Evolutionary conservation across 345 rosid species (phyloP), one percentile per base, ranked within the genome.

Genomic region (Brassica nigra): DNA sequence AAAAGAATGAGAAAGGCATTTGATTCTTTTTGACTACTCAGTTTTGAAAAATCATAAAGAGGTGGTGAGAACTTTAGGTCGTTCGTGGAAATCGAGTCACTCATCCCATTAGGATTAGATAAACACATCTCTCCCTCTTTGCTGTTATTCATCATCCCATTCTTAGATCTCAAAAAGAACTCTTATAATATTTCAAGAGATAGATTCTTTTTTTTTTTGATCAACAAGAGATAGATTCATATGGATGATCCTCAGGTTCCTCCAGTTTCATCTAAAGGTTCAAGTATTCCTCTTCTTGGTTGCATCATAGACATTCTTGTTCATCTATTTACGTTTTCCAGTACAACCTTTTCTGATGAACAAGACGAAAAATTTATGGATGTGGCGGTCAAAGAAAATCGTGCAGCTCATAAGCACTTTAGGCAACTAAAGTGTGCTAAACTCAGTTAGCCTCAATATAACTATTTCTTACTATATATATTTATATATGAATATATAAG

Each of bases 331-430:
- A 34, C 14, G 8, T 10, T 10, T 18, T 73, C 61, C 47, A 62
- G 31, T 6, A 42, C 42, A 62, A 23, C 30, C 18, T 65, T 31
- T 39, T 20, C 61, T 3, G 68, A 78, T 0, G 55, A 74, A 3
- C 65, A 74, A 79, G 70, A 20, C 6, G 37, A 74, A 68, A 42
- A 61, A 12, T 42, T 27, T 15, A 44, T 79, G 2, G 74, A 73
- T 55, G 39, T 5, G 59, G 75, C 75, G 29, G 70, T 79, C 8
- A 44, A n/a, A 27, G 70, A 79, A 0, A 79, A 79, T 74, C 82
- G 69, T 49, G 74, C 44, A 61, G 82, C 82, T 68, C 75, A 74
- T 5, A 74, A 68, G 69, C 82, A 79, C 63, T 79, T 74, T 49
- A 79, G 47, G 75, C 59, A 74, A 68, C 44, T 74, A 75, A 74